These are phyloP conservation scores for Notholithocarpus densiflorus DNA, from an alignment of 306 rosid species.

Conservation along the genomic window DNA sequence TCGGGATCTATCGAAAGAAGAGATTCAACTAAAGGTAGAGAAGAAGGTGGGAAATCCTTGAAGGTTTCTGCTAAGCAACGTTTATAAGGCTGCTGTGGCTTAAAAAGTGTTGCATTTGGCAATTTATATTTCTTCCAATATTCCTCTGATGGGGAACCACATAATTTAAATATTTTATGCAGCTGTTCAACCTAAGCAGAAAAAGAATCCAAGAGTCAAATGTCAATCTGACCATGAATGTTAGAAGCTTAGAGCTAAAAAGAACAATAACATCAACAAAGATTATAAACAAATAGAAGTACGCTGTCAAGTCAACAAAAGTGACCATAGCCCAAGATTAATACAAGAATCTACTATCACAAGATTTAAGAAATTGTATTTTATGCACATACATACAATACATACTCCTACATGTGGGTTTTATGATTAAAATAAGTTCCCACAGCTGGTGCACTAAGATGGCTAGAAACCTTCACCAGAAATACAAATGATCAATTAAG, in stretches of 20 bases:
- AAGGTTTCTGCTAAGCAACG: conserved; percentile 56
- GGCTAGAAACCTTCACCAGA: background rate
- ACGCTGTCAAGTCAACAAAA: conserved; percentile 5
- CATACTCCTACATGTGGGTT: background rate
- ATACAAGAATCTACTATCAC: background rate
- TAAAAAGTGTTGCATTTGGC: conserved; percentile 90
- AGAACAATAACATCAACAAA: background rate
- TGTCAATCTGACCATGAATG: conserved; percentile 28
- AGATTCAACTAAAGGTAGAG: conserved; percentile 66
- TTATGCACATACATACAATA: background rate
- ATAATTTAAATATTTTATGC: conserved; percentile 92
- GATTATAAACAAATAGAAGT: background rate
- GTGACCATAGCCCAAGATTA: conserved; percentile 2
- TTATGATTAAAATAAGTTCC: background rate
- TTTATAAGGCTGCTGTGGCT: conserved; percentile 84
- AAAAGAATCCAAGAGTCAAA: conserved; percentile 29
- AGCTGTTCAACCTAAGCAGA: conserved; percentile 83
- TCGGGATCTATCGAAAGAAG: conserved; percentile 81
- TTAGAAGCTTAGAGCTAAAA: conserved; percentile 8
- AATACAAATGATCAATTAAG: background rate
- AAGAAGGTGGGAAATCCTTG: conserved; percentile 70
- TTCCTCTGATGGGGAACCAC: conserved; percentile 91
- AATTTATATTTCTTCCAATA: conserved; percentile 85
- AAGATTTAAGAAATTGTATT: background rate
- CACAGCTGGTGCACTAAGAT: background rate